Base-by-base conservation (phyloP, 1,284 basidiomycete species). In the Cryptococcus sp. region DNA sequence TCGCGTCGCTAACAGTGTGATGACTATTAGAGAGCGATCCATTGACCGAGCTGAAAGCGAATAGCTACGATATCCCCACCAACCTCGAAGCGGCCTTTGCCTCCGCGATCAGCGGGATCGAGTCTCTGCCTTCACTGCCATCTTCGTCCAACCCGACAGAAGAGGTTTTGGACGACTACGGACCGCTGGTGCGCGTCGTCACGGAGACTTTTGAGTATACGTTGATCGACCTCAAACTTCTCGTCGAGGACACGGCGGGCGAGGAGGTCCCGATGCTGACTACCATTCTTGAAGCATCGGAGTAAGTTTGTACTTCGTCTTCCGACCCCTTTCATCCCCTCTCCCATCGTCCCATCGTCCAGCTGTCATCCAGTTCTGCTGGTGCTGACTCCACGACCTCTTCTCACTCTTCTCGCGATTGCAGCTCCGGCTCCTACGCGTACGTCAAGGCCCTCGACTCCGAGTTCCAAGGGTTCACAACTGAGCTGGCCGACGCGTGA, bases 181-280 rank as follows among this genome's bases (percentile, higher is more conserved):
- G 53, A 38, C 53, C 53, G 45, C 35, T 54, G 6, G 53, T 54
- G n/a, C 38, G 27, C 2, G 46, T 41, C 19, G 45, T 54, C 25
- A 22, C 53, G 4, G 13, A 22, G 27, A 47, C 31, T n/a, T 31
- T 54, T 13, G 2, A 5, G 3, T 54, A 48, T 44, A 19, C 53
- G 11, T 15, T 48, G 6, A 54, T 54, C 38, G 53, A 54, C 38
- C 45, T 54, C 53, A 54, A 54, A 38, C 31, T 54, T 11, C 25
- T 54, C 8, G 31, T 15, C 35, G 16, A 20, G 27, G 53, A 20
- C 19, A 49, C 42, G n/a, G 42, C 42, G 42, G 42, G 42, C 42
- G 22, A 45, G 13, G 42, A 45, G 8, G 42, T 45, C 2, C 42
- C 42, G 16, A 5, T 23, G 17, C 48, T 45, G 46, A 41, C 38